Base-by-base conservation (phyloP, 495 filamentous ascomycete species). In the Schizothecium vesticola region DNA sequence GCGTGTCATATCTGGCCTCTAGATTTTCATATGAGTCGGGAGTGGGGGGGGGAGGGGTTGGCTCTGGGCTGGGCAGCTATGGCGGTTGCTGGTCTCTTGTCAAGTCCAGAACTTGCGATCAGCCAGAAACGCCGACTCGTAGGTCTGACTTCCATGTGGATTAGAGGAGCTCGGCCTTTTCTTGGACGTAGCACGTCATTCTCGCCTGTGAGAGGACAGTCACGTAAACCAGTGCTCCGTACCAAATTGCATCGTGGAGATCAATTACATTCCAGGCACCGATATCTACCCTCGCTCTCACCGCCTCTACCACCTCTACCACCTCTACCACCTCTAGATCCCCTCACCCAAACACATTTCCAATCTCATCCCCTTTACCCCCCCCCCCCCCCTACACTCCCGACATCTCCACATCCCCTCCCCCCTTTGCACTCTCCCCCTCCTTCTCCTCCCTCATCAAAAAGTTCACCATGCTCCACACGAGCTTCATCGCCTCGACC, bases 381-480 rank as follows among this genome's bases (percentile, higher is more conserved):
- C 24, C 6, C 29, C n/a, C 22, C 28, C 3, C 7, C 11, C 1
- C 3, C 74, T 64, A 79, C 23, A 72, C 71, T 67, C 78, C 72
- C 43, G 67, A 70, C 80, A 80, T 81, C 29, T 65, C 67, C 2
- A 79, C 77, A 65, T 81, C 77, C n/a, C 55, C 69, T 3, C 63
- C 70, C n/a, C 61, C 69, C 58, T 66, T 66, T 12, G 65, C 36
- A 10, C 10, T 59, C 56, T 70, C 63, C 57, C 69, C 70, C 59
- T 71, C 74, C 4, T 73, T 71, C 43, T 76, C 72, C 68, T 76
- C 78, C 67, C 91, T 82, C 85, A 93, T 89, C 71, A 89, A 76
- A 76, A 85, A 93, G 25, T 82, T 83, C 84, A 96, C 90, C 61
- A 94, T 79, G 10, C 84, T 86, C 92, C 92, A 96, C 4, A 96